phyloP scores from a whole-genome alignment of 2,329 filamentous ascomycete species.

The Penicillium sp. region DNA sequence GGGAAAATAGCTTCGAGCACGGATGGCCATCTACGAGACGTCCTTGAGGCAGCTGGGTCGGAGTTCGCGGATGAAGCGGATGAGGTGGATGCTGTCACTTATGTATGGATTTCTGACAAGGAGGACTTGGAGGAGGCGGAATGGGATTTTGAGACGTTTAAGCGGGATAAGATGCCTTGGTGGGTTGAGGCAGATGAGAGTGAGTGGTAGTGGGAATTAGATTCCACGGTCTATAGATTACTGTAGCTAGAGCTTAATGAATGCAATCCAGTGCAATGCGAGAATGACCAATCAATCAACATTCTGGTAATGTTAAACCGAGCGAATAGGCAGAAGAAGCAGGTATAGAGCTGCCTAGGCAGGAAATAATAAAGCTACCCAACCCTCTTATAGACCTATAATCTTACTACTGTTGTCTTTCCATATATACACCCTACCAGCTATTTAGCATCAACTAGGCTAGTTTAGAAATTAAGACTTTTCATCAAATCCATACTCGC shows the following conservation, averaged over 20 bases:
- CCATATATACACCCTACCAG: too few relatives aligned
- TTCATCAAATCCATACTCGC: too few relatives aligned
- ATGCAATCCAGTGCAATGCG: too few relatives aligned
- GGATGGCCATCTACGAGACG: conserved; percentile 35
- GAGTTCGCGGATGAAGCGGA: conserved; percentile 50
- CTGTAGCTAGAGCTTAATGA: background rate
- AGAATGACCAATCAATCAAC: too few relatives aligned
- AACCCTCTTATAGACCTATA: too few relatives aligned
- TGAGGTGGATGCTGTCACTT: conserved; percentile 57
- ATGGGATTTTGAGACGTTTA: conserved; percentile 87
- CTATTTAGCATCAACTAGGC: too few relatives aligned
- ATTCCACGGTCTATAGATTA: conserved; percentile 1
- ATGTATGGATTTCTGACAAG: conserved; percentile 58
- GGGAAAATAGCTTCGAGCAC: conserved; percentile 18
- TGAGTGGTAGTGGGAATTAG: conserved; percentile 35
- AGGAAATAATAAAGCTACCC: too few relatives aligned
- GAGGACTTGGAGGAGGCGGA: conserved; percentile 64
- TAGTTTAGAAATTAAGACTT: too few relatives aligned
- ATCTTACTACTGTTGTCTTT: too few relatives aligned
- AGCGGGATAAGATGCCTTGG: conserved; percentile 65
- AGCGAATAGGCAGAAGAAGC: too few relatives aligned
- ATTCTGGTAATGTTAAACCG: too few relatives aligned
- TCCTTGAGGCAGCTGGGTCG: conserved; percentile 50
- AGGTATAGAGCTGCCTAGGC: too few relatives aligned
- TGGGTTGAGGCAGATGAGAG: conserved; percentile 54